Percentiles rank a stretch among this genome's conserved stretches.
Evolutionary conservation across 495 filamentous ascomycete species (phyloP).

Genomic region (Beverwykella pulmonaria): DNA sequence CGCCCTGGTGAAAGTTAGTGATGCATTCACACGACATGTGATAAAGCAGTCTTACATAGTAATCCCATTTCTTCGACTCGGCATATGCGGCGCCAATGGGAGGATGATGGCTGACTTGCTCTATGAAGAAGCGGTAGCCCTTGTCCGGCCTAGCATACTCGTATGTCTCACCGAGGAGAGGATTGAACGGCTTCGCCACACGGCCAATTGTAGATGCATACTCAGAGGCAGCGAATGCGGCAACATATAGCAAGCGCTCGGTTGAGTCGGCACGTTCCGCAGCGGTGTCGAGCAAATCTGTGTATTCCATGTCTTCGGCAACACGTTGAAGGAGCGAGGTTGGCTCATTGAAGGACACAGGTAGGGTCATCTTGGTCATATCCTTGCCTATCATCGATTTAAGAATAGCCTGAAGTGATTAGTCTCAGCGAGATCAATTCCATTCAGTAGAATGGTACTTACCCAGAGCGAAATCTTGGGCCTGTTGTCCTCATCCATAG

Average conservation of each 20-base stretch:
- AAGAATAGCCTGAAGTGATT: slow-evolving; percentile 73
- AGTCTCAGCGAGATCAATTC: slow-evolving; percentile 23
- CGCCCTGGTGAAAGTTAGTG: slow-evolving; percentile 58
- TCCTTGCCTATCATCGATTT: slow-evolving; percentile 99
- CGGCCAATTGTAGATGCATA: slow-evolving; percentile 96
- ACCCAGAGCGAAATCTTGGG: slow-evolving; percentile 97
- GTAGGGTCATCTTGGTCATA: slow-evolving; percentile 99
- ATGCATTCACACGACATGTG: background rate
- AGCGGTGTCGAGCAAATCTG: slow-evolving; percentile 87
- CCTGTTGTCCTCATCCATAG: slow-evolving; percentile 88
- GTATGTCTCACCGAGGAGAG: slow-evolving; percentile 92
- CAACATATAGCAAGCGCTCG: slow-evolving; percentile 94
- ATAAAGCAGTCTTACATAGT: slow-evolving; percentile 62
- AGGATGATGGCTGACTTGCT: slow-evolving; percentile 98
- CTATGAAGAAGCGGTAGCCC: slow-evolving; percentile 96
- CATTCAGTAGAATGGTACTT: slow-evolving; percentile 43
- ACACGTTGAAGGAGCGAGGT: slow-evolving; percentile 96
- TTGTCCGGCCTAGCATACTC: slow-evolving; percentile 95
- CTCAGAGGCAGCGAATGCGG: slow-evolving; percentile 91
- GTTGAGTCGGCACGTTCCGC: slow-evolving; percentile 83
- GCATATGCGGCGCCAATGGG: slow-evolving; percentile 93
- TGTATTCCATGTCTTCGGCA: slow-evolving; percentile 96
- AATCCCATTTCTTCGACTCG: slow-evolving; percentile 92
- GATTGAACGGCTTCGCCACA: slow-evolving; percentile 98
- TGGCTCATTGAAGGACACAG: slow-evolving; percentile 98